Evolutionary conservation across 345 rosid species (phyloP).

Genomic region (Hibiscus mutabilis): DNA sequence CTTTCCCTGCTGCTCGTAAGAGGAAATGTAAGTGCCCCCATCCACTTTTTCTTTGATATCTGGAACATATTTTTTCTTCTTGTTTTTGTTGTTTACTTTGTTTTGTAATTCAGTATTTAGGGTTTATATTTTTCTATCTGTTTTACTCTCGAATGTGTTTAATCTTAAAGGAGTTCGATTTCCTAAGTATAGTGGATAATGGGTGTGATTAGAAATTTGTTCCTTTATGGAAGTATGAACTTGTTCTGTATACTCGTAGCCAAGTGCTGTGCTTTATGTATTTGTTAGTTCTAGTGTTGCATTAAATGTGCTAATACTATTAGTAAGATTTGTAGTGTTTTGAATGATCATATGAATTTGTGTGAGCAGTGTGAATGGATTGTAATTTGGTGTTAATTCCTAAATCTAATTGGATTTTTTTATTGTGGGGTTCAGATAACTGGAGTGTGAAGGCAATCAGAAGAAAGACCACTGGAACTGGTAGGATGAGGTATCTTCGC

Average conservation of each 20-base stretch:
- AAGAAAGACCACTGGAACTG: constrained; percentile 96
- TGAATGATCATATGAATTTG: not conserved
- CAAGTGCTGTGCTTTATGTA: not conserved
- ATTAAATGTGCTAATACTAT: not conserved
- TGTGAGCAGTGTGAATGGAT: not conserved
- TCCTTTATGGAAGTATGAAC: not conserved
- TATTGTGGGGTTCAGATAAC: constrained; percentile 46
- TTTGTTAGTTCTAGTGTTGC: too few species aligned
- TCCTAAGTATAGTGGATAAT: not conserved
- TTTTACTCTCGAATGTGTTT: not conserved
- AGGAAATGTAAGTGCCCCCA: constrained; percentile 53
- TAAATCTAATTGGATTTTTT: not conserved
- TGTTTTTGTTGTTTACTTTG: not conserved
- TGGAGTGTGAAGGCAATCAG: constrained; percentile 98
- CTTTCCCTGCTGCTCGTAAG: constrained; percentile 96
- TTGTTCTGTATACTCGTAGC: not conserved
- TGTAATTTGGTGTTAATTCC: not conserved
- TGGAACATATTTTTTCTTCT: not conserved
- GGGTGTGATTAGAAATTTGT: not conserved
- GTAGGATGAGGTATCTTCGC: constrained; percentile 89
- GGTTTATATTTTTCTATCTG: not conserved
- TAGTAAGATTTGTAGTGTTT: too few species aligned
- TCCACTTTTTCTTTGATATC: not conserved
- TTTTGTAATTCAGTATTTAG: not conserved
- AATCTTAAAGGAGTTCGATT: not conserved